Evolutionary conservation across 1,284 basidiomycete genomes (phyloP).

Genomic region (Cystobasidium pallidum): DNA sequence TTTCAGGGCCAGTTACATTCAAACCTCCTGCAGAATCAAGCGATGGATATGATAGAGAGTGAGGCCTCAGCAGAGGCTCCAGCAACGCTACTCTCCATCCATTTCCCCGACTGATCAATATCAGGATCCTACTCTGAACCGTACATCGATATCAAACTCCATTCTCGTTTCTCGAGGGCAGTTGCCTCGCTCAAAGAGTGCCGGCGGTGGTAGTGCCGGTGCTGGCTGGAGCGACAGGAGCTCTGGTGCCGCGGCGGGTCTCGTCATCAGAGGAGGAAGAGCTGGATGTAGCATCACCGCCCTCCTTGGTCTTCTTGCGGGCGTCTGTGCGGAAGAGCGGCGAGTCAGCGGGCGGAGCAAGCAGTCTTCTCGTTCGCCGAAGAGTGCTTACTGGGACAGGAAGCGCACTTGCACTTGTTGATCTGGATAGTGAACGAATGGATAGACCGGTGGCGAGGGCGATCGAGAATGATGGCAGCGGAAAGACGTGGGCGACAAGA

Average conservation of each 20-base stretch:
- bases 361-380: neutral
- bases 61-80: too few relatives aligned
- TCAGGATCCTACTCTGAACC: too few relatives aligned
- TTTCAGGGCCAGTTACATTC: too few relatives aligned
- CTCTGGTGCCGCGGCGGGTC: neutral
- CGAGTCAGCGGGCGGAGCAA: neutral
- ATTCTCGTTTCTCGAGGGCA: neutral
- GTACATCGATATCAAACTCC: too few relatives aligned
- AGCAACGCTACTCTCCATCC: neutral
- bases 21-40: too few relatives aligned
- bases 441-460: neutral
- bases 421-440: slow-evolving; percentile 1
- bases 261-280: slow-evolving; percentile 29
- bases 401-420: slow-evolving; percentile 40
- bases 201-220: neutral
- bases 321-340: neutral
- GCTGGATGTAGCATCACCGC: slow-evolving; percentile 26
- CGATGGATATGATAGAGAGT: too few relatives aligned
- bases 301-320: slow-evolving; percentile 38
- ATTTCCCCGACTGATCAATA: too few relatives aligned
- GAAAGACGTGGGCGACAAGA: neutral
- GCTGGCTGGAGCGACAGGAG: neutral
- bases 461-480: neutral
- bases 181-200: neutral
- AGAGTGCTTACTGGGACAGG: slow-evolving; percentile 28